Conservation (phyloP, 805 yeast species). For the Komagataella ulmi region DNA sequence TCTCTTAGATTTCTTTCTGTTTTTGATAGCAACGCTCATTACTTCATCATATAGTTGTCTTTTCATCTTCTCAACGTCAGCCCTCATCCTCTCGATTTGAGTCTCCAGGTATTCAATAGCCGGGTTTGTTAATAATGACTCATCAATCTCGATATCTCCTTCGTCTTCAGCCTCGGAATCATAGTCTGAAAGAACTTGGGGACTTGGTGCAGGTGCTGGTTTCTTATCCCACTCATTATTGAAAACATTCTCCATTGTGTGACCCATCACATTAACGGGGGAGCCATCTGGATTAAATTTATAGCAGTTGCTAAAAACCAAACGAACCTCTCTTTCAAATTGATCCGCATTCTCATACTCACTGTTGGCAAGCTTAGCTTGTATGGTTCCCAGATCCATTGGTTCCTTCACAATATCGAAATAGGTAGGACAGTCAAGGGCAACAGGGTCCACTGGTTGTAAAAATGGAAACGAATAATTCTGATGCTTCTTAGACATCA, state of each 20-base stretch:
- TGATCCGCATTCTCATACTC: constrained; percentile 83
- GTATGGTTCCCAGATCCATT: constrained; percentile 87
- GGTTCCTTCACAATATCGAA: constrained; percentile 79
- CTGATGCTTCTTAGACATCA: constrained; percentile 72
- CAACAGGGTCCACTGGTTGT: constrained; percentile 91
- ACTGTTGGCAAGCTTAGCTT: constrained; percentile 69
- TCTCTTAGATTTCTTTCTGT: constrained; percentile 25
- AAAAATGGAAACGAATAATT: constrained; percentile 81
- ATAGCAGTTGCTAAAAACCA: constrained; percentile 83
- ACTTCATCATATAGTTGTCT: constrained; percentile 59
- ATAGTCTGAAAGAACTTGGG: constrained; percentile 30
- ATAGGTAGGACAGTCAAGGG: constrained; percentile 85
- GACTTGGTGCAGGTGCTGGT: constrained; percentile 58
- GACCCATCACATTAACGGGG: constrained; percentile 93
- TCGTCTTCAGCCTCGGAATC: constrained; percentile 33
- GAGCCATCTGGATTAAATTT: constrained; percentile 94
- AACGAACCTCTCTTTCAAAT: constrained; percentile 69
- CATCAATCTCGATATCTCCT: constrained; percentile 44
- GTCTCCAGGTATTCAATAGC: constrained; percentile 83
- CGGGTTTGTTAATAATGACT: constrained; percentile 63
- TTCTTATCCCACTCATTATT: constrained; percentile 81
- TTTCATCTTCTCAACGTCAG: constrained; percentile 72
- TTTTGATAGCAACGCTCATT: constrained; percentile 47
- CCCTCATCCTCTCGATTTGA: constrained; percentile 75
- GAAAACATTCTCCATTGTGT: constrained; percentile 73